phyloP scores from a whole-genome alignment of 371 early-diverging fungal species.

The Mortierella polycephala region DNA sequence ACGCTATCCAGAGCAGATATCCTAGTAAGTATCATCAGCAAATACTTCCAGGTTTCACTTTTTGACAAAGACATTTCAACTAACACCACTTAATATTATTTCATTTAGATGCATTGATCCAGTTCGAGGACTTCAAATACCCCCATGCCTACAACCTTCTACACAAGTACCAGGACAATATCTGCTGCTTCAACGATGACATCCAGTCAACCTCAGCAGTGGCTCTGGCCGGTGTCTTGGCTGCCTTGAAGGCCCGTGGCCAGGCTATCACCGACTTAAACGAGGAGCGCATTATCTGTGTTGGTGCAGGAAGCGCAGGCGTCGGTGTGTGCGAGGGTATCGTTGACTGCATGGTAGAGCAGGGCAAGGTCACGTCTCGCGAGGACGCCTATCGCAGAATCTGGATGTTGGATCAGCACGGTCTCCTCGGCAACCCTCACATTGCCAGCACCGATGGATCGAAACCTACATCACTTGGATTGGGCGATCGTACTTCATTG shows the following conservation, averaged over 20 bases:
- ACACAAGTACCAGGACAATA: constrained; percentile 68
- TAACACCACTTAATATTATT: neutral
- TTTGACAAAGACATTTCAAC: neutral
- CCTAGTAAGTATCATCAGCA: constrained; percentile 59
- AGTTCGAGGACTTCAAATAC: constrained; percentile 54
- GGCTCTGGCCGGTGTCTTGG: constrained; percentile 71
- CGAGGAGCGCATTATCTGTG: constrained; percentile 69
- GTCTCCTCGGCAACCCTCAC: constrained; percentile 41
- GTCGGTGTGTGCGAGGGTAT: constrained; percentile 77
- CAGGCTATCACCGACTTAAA: constrained; percentile 41
- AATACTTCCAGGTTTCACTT: neutral
- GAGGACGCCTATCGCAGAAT: constrained; percentile 68
- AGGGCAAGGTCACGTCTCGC: constrained; percentile 66
- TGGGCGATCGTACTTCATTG: constrained; percentile 59
- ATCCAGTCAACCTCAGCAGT: constrained; percentile 75
- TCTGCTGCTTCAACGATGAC: constrained; percentile 78
- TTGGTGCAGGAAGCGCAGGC: constrained; percentile 78
- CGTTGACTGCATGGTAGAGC: constrained; percentile 70
- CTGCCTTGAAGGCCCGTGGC: constrained; percentile 66
- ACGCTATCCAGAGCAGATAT: constrained; percentile 68
- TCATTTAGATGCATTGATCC: constrained; percentile 41
- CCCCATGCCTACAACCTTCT: constrained; percentile 69
- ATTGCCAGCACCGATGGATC: constrained; percentile 14
- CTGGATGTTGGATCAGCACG: constrained; percentile 70
- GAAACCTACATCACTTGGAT: constrained; percentile 12